Conservation (phyloP, 768 basidiomycete genomes). For the Suillus cothurnatus region DNA sequence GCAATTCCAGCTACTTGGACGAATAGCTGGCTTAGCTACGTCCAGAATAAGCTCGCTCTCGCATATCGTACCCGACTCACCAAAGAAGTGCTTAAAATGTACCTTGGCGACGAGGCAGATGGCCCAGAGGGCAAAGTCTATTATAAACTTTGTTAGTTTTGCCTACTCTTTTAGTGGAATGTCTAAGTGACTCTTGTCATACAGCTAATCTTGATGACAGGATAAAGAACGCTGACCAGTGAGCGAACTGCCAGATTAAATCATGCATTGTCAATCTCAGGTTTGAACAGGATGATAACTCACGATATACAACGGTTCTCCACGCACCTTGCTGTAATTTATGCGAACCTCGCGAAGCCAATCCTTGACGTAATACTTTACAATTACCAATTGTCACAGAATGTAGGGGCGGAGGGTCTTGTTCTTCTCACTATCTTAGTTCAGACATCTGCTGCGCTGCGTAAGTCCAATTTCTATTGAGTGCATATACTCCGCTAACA, state of each 20-base stretch:
- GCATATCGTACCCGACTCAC: slow-evolving; percentile 89
- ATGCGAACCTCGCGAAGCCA: slow-evolving; percentile 93
- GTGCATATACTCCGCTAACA: slow-evolving; percentile 1
- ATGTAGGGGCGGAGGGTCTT: slow-evolving; percentile 93
- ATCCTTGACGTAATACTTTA: slow-evolving; percentile 90
- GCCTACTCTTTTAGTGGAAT: not conserved
- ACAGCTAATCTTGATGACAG: slow-evolving; percentile 92
- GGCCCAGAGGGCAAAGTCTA: slow-evolving; percentile 79
- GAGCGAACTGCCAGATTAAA: slow-evolving; percentile 21
- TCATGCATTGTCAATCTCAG: not conserved
- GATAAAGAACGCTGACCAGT: slow-evolving; percentile 96
- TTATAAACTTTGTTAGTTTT: slow-evolving; percentile 80
- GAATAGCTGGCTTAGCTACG: slow-evolving; percentile 89
- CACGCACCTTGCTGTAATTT: slow-evolving; percentile 87
- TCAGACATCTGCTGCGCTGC: slow-evolving; percentile 77
- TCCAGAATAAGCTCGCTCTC: slow-evolving; percentile 91
- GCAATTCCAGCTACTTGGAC: slow-evolving; percentile 94
- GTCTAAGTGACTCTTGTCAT: slow-evolving; percentile 9
- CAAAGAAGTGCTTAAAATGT: slow-evolving; percentile 76
- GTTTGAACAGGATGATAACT: slow-evolving; percentile 76
- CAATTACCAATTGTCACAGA: slow-evolving; percentile 92
- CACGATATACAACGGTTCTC: slow-evolving; percentile 96
- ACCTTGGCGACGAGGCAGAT: slow-evolving; percentile 74
- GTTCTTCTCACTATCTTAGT: slow-evolving; percentile 82
- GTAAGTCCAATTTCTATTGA: slow-evolving; percentile 48